These are phyloP conservation scores for Kodamaea restingae DNA, from an alignment of 805 yeast species.

Conservation along the genomic window DNA sequence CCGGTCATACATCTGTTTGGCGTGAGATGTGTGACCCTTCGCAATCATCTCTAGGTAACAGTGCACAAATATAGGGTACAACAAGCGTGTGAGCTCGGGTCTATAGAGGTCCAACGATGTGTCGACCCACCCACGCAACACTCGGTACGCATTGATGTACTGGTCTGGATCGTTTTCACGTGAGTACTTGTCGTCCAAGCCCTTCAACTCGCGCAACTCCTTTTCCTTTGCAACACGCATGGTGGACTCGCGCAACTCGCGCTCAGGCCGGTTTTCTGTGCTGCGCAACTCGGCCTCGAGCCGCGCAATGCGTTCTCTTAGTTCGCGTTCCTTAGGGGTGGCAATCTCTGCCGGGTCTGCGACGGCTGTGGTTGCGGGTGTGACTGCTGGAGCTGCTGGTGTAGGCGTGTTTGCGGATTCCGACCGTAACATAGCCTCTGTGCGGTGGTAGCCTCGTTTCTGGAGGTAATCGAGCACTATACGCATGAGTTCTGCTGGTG, in stretches of 20 bases:
- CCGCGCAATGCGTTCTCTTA: constrained; percentile 23
- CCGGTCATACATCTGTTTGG: constrained; percentile 71
- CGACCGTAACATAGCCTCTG: constrained; percentile 89
- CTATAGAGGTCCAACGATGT: constrained; percentile 85
- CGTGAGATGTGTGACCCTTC: constrained; percentile 55
- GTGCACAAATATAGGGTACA: constrained; percentile 92
- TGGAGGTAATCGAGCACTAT: constrained; percentile 89
- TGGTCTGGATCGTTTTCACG: constrained; percentile 60
- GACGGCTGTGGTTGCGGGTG: constrained; percentile 38
- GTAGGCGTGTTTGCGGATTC: constrained; percentile 68
- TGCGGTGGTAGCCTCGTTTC: constrained; percentile 89
- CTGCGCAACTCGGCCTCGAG: constrained; percentile 34
- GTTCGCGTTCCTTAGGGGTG: constrained; percentile 20
- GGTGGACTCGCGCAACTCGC: constrained; percentile 38
- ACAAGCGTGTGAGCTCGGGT: constrained; percentile 76
- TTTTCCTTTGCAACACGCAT: constrained; percentile 34
- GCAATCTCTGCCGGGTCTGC: constrained; percentile 33
- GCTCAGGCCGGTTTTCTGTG: constrained; percentile 30
- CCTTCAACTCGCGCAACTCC: constrained; percentile 35
- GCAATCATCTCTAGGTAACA: constrained; percentile 75
- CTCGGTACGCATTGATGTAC: constrained; percentile 74
- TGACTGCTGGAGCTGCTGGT: constrained; percentile 47
- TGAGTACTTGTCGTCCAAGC: constrained; percentile 43
- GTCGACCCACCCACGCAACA: constrained; percentile 85
- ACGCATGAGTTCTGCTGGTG: constrained; percentile 85